These are phyloP conservation scores for Tetradesmus lagerheimii DNA, from an alignment of 139 green algal genomes.

Conservation along the genomic window DNA sequence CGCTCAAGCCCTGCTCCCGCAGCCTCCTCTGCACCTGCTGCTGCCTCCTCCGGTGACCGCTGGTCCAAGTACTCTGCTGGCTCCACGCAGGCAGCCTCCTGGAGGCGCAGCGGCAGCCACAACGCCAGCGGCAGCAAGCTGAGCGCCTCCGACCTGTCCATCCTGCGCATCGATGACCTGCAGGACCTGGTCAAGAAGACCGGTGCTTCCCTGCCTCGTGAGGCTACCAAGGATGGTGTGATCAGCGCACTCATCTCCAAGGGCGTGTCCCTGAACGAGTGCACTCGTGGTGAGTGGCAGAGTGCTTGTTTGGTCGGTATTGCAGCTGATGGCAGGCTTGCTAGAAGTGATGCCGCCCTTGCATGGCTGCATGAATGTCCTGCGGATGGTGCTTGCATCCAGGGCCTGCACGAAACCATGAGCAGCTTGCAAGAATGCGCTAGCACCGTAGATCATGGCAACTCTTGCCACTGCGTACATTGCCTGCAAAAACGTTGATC, in stretches of 20 bases:
- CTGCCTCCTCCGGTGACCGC: constrained; percentile 2
- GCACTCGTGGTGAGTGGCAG: background rate
- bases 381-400: too few relatives aligned
- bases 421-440: background rate
- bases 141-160: background rate
- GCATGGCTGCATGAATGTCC: background rate
- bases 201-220: background rate
- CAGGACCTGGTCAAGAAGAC: constrained; percentile 7
- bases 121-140: constrained; percentile 22
- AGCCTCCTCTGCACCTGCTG: constrained; percentile 25
- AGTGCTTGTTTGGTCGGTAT: background rate
- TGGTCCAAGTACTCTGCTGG: constrained; percentile 46
- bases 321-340: background rate
- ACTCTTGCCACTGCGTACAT: too few relatives aligned
- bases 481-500: background rate
- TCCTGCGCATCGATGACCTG: constrained; percentile 33
- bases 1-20: constrained; percentile 29
- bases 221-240: constrained; percentile 21
- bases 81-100: constrained; percentile 39
- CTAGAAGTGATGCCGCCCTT: background rate
- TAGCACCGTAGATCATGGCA: too few relatives aligned
- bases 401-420: too few relatives aligned
- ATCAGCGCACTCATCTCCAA: background rate
- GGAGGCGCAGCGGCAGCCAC: constrained; percentile 44
- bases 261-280: constrained; percentile 17